Evolutionary conservation across 169 alveolate species (phyloP).

Genomic region (Neospora caninum): DNA sequence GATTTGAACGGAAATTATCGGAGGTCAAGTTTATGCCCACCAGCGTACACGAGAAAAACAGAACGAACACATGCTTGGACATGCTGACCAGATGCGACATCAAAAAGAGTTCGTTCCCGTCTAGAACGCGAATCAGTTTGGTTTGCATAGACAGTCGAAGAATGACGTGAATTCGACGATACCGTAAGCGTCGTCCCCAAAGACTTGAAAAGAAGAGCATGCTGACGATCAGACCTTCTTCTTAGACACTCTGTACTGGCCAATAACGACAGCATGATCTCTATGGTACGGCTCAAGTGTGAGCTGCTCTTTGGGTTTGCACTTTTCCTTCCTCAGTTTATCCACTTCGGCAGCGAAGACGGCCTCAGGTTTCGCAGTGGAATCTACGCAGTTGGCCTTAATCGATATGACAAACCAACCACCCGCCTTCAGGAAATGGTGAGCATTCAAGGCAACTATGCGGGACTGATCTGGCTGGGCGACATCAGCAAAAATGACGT

Average conservation of each 20-base stretch:
- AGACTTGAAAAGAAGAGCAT: not conserved
- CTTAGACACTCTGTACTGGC: constrained; percentile 92
- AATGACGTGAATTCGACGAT: not conserved
- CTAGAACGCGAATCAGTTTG: not conserved
- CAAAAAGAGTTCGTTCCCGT: not conserved
- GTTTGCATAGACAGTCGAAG: not conserved
- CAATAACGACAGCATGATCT: constrained; percentile 98
- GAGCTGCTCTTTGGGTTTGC: constrained; percentile 96
- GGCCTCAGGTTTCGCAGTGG: constrained; percentile 98
- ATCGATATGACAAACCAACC: constrained; percentile 98
- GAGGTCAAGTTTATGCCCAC: not conserved
- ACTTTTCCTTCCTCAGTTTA: constrained; percentile 92
- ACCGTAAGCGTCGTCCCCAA: not conserved
- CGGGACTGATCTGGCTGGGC: constrained; percentile 99
- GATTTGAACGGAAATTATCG: not conserved
- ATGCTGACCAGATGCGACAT: not conserved
- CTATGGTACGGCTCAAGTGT: constrained; percentile 98
- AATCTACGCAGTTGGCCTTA: constrained; percentile 98
- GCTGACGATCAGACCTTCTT: constrained; percentile 73
- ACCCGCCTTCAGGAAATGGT: constrained; percentile 95
- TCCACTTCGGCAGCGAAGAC: constrained; percentile 94
- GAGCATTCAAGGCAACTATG: constrained; percentile 95
- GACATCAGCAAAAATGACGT: constrained; percentile 98
- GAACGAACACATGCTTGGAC: not conserved
- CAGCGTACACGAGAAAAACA: not conserved